Percentiles rank a stretch among this genome's conserved stretches.
These are phyloP conservation scores for Coemansia sp. DNA, from an alignment of 192 early-diverging fungal genomes.

Conservation along the genomic window DNA sequence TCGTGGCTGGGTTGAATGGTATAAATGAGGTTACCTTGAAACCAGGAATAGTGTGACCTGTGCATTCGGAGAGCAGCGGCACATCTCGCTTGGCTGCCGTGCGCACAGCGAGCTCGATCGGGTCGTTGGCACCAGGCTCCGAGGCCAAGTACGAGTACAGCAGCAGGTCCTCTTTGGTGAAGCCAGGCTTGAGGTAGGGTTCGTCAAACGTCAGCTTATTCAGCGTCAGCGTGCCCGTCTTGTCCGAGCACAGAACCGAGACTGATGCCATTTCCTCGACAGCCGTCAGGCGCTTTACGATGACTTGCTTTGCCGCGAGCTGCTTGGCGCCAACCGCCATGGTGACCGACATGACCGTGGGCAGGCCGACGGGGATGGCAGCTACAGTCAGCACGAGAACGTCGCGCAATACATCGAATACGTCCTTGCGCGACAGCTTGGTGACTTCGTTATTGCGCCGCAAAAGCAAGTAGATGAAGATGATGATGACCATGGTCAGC, in stretches of 20 bases:
- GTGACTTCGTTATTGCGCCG: constrained; percentile 57
- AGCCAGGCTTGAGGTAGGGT: constrained; percentile 71
- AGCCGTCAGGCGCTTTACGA: constrained; percentile 92
- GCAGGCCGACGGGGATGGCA: constrained; percentile 91
- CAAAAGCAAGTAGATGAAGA: constrained; percentile 75
- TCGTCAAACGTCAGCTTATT: constrained; percentile 92
- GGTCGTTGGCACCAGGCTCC: constrained; percentile 87
- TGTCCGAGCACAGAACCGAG: constrained; percentile 82
- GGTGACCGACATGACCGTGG: constrained; percentile 91
- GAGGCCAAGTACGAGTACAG: constrained; percentile 81
- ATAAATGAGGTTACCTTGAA: constrained; percentile 91
- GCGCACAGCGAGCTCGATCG: constrained; percentile 88
- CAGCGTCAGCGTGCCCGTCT: constrained; percentile 90
- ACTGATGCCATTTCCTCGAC: constrained; percentile 93
- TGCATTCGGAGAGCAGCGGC: constrained; percentile 68
- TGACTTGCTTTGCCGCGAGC: constrained; percentile 88
- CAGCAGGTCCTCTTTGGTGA: constrained; percentile 77
- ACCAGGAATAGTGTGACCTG: constrained; percentile 81
- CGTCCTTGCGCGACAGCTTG: constrained; percentile 57
- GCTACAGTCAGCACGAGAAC: constrained; percentile 92
- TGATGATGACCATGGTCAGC: constrained; percentile 74
- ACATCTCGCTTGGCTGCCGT: constrained; percentile 76
- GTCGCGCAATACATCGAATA: constrained; percentile 67
- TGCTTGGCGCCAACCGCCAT: constrained; percentile 92
- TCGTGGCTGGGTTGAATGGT: constrained; percentile 92